These are phyloP conservation scores for Nicotiana knightiana DNA, from an alignment of 257 asterid species.

Conservation along the genomic window DNA sequence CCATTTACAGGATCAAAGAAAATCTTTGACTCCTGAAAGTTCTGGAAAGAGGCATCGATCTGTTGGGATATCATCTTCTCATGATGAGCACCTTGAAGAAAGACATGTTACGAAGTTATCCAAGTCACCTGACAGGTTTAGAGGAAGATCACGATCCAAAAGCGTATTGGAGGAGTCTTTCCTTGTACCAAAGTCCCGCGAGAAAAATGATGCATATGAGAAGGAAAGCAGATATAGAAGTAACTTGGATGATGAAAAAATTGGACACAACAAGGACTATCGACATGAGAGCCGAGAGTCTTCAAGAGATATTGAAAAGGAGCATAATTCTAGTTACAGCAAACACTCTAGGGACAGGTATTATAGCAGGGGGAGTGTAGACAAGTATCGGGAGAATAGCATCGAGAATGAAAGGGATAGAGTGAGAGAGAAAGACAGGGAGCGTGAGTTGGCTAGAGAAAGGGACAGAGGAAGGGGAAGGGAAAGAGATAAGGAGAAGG, in stretches of 20 bases:
- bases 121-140: conserved; percentile 52
- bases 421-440: conserved; percentile 26
- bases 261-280: conserved; percentile 24
- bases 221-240: conserved; percentile 28
- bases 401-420: conserved; percentile 47
- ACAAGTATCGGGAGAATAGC: conserved; percentile 49
- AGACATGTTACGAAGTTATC: conserved; percentile 28
- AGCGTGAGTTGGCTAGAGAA: conserved; percentile 16
- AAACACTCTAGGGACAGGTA: conserved; percentile 42
- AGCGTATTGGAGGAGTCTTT: conserved; percentile 52
- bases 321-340: conserved; percentile 42
- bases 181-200: conserved; percentile 12
- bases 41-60: conserved; percentile 24
- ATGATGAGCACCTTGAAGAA: conserved; percentile 30
- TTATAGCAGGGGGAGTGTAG: conserved; percentile 38
- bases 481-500: conserved; percentile 23
- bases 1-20: conserved; percentile 24
- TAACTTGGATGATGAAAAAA: conserved; percentile 50
- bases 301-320: conserved; percentile 43
- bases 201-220: conserved; percentile 28
- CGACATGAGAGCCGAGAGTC: conserved; percentile 43
- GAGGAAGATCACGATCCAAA: conserved; percentile 63
- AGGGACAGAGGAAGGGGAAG: conserved; percentile 29
- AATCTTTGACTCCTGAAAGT: conserved; percentile 28
- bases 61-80: conserved; percentile 24